These are phyloP conservation scores for Malassezia yamatoensis DNA, from an alignment of 1,284 basidiomycete species.

Conservation along the genomic window DNA sequence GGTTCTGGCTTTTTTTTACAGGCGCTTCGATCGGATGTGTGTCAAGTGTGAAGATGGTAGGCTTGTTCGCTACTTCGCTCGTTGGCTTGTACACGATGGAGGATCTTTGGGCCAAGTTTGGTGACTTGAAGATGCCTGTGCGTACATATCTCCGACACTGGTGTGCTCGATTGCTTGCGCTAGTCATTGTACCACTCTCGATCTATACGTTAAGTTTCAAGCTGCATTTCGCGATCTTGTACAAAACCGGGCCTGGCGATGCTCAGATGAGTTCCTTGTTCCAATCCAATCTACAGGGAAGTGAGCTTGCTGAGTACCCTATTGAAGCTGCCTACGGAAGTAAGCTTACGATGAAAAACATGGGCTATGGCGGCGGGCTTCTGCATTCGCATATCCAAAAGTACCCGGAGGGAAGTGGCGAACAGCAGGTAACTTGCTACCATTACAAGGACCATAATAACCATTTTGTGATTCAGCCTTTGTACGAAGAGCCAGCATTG, in stretches of 20 bases:
- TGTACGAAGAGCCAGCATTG: constrained; percentile 57
- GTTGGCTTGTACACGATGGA: constrained; percentile 94
- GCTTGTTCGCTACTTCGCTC: constrained; percentile 83
- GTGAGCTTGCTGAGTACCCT: constrained; percentile 64
- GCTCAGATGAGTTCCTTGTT: constrained; percentile 97
- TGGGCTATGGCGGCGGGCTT: constrained; percentile 92
- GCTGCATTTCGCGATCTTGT: constrained; percentile 85
- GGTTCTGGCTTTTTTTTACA: constrained; percentile 83
- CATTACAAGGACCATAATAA: constrained; percentile 99
- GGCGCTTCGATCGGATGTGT: constrained; percentile 89
- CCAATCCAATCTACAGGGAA: constrained; percentile 90
- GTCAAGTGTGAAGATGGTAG: constrained; percentile 93
- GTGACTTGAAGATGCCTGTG: constrained; percentile 80
- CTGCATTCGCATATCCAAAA: constrained; percentile 93
- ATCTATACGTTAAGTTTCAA: constrained; percentile 94
- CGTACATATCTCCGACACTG: constrained; percentile 80
- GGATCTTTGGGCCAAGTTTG: constrained; percentile 97
- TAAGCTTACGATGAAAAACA: constrained; percentile 86
- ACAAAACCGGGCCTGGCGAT: constrained; percentile 87
- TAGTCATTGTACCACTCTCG: constrained; percentile 77
- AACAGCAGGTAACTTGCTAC: constrained; percentile 97
- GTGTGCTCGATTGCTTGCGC: constrained; percentile 71
- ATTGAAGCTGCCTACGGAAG: constrained; percentile 78
- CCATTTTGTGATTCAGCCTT: constrained; percentile 72
- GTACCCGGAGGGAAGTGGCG: constrained; percentile 79